phyloP scores from a whole-genome alignment of 768 basidiomycete genomes.

The Rhodosporidiobolus odoratus region DNA sequence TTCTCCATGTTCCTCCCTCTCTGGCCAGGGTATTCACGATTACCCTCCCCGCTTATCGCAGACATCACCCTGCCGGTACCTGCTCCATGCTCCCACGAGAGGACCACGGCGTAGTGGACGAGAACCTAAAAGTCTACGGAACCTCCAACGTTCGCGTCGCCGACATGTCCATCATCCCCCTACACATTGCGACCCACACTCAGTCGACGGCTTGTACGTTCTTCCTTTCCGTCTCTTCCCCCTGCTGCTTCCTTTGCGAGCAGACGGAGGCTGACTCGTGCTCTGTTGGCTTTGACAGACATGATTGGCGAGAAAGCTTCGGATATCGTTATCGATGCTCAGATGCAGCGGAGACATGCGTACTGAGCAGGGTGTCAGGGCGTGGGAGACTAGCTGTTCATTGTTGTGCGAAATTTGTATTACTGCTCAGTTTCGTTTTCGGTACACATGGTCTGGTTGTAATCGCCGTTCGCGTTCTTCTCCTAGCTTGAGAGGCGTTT shows the following conservation, averaged over 20 bases:
- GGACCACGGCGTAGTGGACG: constrained; percentile 52
- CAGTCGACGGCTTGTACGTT: constrained; percentile 6
- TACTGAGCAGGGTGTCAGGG: no score
- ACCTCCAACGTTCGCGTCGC: constrained; percentile 58
- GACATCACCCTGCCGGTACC: constrained; percentile 44
- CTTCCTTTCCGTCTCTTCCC: not conserved
- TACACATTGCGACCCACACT: constrained; percentile 17
- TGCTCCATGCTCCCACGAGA: constrained; percentile 56
- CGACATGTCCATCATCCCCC: constrained; percentile 51
- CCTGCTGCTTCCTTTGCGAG: not conserved
- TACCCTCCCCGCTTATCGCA: not conserved
- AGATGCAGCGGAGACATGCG: no score
- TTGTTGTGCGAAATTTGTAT: no score
- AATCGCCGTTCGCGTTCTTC: no score
- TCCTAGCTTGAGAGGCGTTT: no score
- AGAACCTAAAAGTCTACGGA: constrained; percentile 58
- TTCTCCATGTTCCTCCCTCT: not conserved
- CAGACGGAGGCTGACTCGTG: not conserved
- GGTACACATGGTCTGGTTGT: no score
- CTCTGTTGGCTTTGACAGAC: not conserved
- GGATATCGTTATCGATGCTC: not conserved
- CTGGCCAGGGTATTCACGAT: not conserved
- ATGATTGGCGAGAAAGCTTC: constrained; percentile 6
- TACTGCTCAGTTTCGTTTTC: no score
- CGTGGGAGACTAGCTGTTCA: no score